Percentiles rank a stretch among this genome's conserved stretches.
phyloP scores from a whole-genome alignment of 2,329 filamentous ascomycete genomes.

The Alternaria consortialis region DNA sequence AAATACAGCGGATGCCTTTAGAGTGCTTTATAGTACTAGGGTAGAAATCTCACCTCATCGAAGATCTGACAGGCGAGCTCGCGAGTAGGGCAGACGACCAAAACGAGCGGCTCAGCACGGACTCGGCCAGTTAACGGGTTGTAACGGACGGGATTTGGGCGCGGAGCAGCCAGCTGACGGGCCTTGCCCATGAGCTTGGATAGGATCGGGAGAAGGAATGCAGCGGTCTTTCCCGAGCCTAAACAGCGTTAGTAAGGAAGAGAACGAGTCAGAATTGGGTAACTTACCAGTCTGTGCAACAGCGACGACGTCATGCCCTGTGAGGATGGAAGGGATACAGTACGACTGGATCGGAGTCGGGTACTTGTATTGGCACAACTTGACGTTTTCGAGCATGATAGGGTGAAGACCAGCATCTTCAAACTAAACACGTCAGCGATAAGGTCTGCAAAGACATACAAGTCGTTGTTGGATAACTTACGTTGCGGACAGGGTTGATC shows the following conservation, averaged over 20 bases:
- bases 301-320: conserved; percentile 83
- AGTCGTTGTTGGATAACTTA: conserved; percentile 47
- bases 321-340: conserved; percentile 79
- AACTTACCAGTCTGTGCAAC: conserved; percentile 88
- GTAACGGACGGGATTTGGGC: conserved; percentile 71
- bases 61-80: conserved; percentile 89
- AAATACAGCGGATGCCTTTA: not conserved
- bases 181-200: conserved; percentile 96
- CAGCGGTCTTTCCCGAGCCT: conserved; percentile 97
- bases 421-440: conserved; percentile 60
- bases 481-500: conserved; percentile 59
- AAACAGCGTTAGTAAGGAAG: conserved; percentile 1
- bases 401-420: conserved; percentile 85
- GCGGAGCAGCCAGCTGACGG: conserved; percentile 81
- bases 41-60: conserved; percentile 81
- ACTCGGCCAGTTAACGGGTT: conserved; percentile 62
- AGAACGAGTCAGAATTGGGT: not conserved
- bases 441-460: not conserved
- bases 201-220: conserved; percentile 87
- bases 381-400: conserved; percentile 78
- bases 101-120: conserved; percentile 84
- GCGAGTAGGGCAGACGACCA: conserved; percentile 85
- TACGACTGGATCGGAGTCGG: conserved; percentile 92
- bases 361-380: conserved; percentile 72
- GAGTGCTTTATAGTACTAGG: not conserved